Evolutionary conservation across 108 stramenopile species (phyloP), one percentile per base, ranked within the genome.

Genomic region (Chaetoceros muelleri): DNA sequence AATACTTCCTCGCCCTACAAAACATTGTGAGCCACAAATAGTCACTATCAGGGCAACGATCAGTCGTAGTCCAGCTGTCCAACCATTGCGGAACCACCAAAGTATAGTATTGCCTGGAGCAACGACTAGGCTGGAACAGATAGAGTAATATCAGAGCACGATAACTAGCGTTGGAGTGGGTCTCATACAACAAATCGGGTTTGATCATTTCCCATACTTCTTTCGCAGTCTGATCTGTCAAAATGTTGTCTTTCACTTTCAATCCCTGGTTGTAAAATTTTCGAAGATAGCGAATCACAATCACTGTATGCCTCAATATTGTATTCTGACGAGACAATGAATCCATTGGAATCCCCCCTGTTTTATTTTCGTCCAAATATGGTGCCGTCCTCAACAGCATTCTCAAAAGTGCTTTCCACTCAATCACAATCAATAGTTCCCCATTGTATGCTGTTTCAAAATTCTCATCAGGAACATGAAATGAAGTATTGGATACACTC

Each of bases 41-140:
- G 50, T 94, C 93, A 52, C 66, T 83, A 47, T 90, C 93, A 0
- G 86, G 88, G 70, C 88, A 90, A 18, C 84, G 82, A 73, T 90
- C 86, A 27, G 89, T 72, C 27, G 76, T 86, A 21, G 79, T 73
- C 88, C 87, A 88, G 57, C 79, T 52, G n/a, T 85, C 71, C 62
- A 74, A 62, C 47, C 40, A 53, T 22, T 30, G 29, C 16, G 87
- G 88, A 65, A 92, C 44, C 5, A 87, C 65, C 64, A 76, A 58
- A 13, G 49, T 3, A 58, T 94, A 90, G 64, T 71, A 90, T 24
- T 54, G 47, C 0, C 71, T 50, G 0, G 82, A 65, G 57, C 85
- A 84, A 27, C 80, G 67, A 22, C 82, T 79, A 2, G 93, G 93
- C 29, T 85, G 85, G 48, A 94, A 89, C 24, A 88, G 73, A 48